These are phyloP conservation scores for Hawksworthiomyces lignivorus DNA, from an alignment of 2,329 filamentous ascomycete genomes.

Conservation along the genomic window DNA sequence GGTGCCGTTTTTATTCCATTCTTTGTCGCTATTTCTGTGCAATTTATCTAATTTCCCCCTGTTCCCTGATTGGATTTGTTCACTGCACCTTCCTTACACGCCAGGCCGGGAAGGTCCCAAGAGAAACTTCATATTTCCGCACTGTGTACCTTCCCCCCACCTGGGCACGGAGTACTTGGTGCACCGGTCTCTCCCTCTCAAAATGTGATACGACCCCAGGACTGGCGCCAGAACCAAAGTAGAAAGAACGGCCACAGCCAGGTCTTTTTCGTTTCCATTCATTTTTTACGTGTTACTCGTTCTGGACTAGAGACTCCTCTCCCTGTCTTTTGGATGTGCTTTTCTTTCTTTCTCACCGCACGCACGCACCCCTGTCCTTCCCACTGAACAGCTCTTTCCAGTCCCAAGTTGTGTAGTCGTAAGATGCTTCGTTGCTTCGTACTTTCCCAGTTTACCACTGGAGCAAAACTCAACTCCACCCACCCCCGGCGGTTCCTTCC, in stretches of 20 bases:
- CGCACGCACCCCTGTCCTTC: not conserved
- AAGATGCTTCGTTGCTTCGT: not conserved
- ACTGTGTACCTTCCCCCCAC: conserved; percentile 4
- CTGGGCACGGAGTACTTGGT: conserved; percentile 2
- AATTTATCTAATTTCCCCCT: not conserved
- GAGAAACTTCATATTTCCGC: not conserved
- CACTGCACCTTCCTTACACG: not conserved
- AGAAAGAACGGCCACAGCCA: not conserved
- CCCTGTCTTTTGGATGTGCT: no score
- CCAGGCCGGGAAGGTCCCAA: no score
- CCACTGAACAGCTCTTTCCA: not conserved
- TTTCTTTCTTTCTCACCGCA: no score
- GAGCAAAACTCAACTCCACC: not conserved
- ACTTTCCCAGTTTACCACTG: not conserved
- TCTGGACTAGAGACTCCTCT: conserved; percentile 6
- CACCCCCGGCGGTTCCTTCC: not conserved
- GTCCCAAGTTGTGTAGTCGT: no score
- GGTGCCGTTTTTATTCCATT: no score
- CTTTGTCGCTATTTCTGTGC: no score
- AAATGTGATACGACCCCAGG: not conserved
- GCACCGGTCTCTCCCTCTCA: not conserved
- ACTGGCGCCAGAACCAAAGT: not conserved
- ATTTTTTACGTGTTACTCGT: conserved; percentile 3
- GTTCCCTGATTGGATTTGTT: not conserved
- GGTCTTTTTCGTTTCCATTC: no score